phyloP scores from a whole-genome alignment of 495 filamentous ascomycete genomes.

The Aspergillus panamensis region DNA sequence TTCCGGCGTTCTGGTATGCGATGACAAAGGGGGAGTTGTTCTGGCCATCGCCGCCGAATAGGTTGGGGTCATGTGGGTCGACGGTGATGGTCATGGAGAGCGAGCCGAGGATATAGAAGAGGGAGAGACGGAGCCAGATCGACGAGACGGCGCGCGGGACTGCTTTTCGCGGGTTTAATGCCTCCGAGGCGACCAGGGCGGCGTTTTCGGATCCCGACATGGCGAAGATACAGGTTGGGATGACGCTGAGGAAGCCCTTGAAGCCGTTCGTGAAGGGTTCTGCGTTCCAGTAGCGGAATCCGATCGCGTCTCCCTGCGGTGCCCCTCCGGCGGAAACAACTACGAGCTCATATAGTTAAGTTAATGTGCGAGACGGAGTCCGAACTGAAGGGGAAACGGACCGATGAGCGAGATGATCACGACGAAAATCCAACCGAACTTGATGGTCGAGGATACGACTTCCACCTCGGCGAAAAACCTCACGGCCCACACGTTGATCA shows the following conservation, averaged over 20 bases:
- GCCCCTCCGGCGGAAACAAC: conserved; percentile 58
- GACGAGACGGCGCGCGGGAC: conserved; percentile 62
- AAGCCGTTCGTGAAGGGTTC: conserved; percentile 66
- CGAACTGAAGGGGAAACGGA: conserved; percentile 16
- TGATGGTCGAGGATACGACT: conserved; percentile 48
- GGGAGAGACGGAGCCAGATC: conserved; percentile 62
- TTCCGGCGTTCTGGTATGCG: conserved; percentile 49
- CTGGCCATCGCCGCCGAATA: conserved; percentile 42
- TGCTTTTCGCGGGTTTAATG: conserved; percentile 55
- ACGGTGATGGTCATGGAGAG: conserved; percentile 57
- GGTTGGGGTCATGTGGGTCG: conserved; percentile 39
- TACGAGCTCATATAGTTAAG: neutral
- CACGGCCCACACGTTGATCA: conserved; percentile 46
- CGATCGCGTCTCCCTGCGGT: conserved; percentile 48
- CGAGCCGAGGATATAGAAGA: conserved; percentile 54
- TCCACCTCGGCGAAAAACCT: conserved; percentile 54
- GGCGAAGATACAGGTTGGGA: conserved; percentile 64
- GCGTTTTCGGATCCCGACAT: conserved; percentile 59
- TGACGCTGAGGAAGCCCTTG: conserved; percentile 63
- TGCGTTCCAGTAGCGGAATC: conserved; percentile 61
- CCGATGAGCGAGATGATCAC: conserved; percentile 40
- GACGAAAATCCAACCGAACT: conserved; percentile 43
- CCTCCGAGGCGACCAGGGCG: conserved; percentile 61
- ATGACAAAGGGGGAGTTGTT: conserved; percentile 56
- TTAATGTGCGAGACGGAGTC: conserved; percentile 9